These are phyloP conservation scores for Pinus taeda DNA, from an alignment of 75 land plant species.

Conservation along the genomic window DNA sequence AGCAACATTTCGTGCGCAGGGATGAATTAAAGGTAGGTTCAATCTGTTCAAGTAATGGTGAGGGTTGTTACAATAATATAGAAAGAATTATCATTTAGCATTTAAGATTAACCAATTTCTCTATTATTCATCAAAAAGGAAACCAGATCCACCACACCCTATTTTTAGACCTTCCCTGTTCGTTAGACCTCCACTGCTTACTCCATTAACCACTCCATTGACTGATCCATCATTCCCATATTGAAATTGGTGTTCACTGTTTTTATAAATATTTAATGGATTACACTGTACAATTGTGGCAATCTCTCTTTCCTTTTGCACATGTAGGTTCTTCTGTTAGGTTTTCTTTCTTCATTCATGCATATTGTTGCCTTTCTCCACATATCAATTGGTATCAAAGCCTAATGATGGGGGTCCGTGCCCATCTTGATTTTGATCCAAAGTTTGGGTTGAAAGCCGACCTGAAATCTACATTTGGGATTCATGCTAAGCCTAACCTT, in stretches of 20 bases:
- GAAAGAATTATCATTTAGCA: neutral
- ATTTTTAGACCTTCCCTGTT: neutral
- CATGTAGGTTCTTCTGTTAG: neutral
- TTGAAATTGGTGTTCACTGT: no score
- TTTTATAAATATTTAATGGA: no score
- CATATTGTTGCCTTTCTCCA: neutral
- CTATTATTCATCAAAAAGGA: neutral
- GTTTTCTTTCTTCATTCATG: neutral
- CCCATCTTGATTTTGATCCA: neutral
- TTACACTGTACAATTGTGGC: neutral
- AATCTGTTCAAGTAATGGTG: neutral
- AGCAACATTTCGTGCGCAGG: constrained; percentile 95
- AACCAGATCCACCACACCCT: neutral
- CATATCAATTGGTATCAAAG: neutral
- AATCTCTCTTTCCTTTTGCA: neutral
- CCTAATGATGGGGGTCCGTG: neutral
- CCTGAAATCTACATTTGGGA: neutral
- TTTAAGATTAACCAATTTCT: neutral
- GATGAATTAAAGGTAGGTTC: constrained; percentile 80
- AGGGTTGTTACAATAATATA: neutral
- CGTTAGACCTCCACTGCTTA: neutral
- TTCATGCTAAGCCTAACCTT: neutral
- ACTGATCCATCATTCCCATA: no score
- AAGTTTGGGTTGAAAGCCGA: neutral
- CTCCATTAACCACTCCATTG: no score